These are phyloP conservation scores for Striga hermonthica DNA, from an alignment of 305 asterid genomes.

Conservation along the genomic window DNA sequence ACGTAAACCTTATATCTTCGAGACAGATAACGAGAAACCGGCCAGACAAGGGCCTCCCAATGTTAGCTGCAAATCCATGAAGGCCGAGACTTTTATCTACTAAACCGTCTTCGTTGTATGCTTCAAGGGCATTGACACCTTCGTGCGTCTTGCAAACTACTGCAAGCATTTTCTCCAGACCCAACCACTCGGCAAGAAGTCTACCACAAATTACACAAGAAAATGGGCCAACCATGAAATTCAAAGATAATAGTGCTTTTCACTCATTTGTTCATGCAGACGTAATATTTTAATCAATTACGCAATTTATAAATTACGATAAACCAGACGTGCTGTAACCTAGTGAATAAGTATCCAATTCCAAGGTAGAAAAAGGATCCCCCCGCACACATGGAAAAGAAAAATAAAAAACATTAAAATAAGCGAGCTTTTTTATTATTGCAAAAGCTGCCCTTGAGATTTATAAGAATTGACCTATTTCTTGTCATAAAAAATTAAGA, in stretches of 20 bases:
- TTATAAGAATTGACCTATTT: not conserved
- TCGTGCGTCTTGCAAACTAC: constrained; percentile 66
- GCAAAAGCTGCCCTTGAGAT: not conserved
- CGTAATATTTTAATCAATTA: constrained; percentile 5
- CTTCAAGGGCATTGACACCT: constrained; percentile 60
- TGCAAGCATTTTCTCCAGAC: constrained; percentile 66
- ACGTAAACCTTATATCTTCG: constrained; percentile 53
- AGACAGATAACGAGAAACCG: constrained; percentile 65
- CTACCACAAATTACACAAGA: constrained; percentile 38
- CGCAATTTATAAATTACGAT: constrained; percentile 3
- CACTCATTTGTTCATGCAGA: constrained; percentile 15
- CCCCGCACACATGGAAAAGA: no score
- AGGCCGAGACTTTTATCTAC: constrained; percentile 45
- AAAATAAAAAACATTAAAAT: no score
- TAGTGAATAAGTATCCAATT: not conserved
- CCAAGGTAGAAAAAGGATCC: not conserved
- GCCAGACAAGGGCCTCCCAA: constrained; percentile 46
- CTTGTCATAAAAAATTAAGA: not conserved
- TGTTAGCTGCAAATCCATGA: constrained; percentile 53
- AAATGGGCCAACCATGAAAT: constrained; percentile 35
- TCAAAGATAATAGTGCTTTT: not conserved
- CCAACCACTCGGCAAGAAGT: constrained; percentile 70
- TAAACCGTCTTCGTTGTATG: constrained; percentile 47
- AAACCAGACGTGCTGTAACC: constrained; percentile 2
- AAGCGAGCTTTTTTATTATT: not conserved